phyloP scores from a whole-genome alignment of 768 basidiomycete species.

The Cystobasidiopsis lactophilus region DNA sequence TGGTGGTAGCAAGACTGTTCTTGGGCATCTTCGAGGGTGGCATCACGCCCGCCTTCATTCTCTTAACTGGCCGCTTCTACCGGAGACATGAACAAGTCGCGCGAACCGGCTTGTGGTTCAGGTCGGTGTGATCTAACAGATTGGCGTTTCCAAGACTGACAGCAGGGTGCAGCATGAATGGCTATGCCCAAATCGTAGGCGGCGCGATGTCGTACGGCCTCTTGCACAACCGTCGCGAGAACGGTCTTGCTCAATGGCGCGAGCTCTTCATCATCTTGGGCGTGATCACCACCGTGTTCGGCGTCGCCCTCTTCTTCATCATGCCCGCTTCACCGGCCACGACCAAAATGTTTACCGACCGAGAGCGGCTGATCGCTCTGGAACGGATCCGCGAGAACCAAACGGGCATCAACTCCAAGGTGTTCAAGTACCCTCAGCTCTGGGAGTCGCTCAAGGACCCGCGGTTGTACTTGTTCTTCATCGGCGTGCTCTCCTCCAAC shows the following conservation, averaged over 20 bases:
- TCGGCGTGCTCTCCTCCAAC: no score
- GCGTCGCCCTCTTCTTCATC: conserved; percentile 2
- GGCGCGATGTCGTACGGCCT: background rate
- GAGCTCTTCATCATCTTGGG: conserved; percentile 2
- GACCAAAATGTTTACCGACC: conserved; percentile 2
- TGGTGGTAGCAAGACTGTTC: no score
- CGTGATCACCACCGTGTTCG: conserved; percentile 1
- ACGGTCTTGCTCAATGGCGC: background rate
- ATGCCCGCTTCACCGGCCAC: conserved; percentile 9
- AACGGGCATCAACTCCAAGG: conserved; percentile 9
- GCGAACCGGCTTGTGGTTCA: no score
- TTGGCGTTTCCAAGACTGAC: background rate
- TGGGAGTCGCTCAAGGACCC: conserved; percentile 4
- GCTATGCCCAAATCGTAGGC: conserved; percentile 1
- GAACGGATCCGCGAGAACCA: conserved; percentile 13
- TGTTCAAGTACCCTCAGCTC: conserved; percentile 1
- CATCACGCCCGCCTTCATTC: no score
- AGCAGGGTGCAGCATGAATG: conserved; percentile 1
- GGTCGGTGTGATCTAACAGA: no score
- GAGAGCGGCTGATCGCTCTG: conserved; percentile 6
- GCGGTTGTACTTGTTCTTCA: background rate
- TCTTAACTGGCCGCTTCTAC: no score
- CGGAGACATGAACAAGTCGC: no score
- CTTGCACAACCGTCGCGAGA: background rate
- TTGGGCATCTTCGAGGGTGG: no score